Evolutionary conservation across 2,329 filamentous ascomycete genomes (phyloP).

Genomic region (Colletotrichum abscissum): DNA sequence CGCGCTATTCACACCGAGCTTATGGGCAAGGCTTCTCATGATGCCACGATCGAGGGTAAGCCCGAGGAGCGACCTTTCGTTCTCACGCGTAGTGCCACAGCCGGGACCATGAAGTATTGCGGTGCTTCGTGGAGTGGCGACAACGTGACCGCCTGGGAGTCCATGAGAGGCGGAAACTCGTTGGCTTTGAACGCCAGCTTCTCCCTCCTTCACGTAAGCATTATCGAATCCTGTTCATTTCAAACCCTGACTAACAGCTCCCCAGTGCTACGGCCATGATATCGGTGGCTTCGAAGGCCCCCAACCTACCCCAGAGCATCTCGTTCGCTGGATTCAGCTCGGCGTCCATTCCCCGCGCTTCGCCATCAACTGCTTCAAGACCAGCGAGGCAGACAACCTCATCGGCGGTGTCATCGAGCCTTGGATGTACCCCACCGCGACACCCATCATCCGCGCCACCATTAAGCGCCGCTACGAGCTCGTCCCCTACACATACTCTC

Average conservation of each 20-base stretch:
- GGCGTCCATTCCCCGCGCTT: slow-evolving; percentile 78
- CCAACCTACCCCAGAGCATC: slow-evolving; percentile 76
- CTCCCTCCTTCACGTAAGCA: slow-evolving; percentile 68
- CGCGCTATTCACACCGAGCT: slow-evolving; percentile 77
- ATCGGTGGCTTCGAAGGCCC: slow-evolving; percentile 82
- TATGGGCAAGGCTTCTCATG: slow-evolving; percentile 77
- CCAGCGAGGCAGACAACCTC: slow-evolving; percentile 70
- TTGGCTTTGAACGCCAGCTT: slow-evolving; percentile 76
- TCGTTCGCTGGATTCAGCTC: slow-evolving; percentile 79
- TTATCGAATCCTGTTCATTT: too few relatives aligned
- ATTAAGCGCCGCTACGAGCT: slow-evolving; percentile 79
- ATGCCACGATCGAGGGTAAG: slow-evolving; percentile 69
- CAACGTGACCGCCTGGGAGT: slow-evolving; percentile 79
- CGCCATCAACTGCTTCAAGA: slow-evolving; percentile 85
- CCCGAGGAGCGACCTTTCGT: slow-evolving; percentile 74
- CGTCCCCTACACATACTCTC: slow-evolving; percentile 77
- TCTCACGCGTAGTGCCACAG: slow-evolving; percentile 76
- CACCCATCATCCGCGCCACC: slow-evolving; percentile 69
- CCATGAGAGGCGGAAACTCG: slow-evolving; percentile 78
- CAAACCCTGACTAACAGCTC: not conserved
- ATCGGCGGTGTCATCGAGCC: slow-evolving; percentile 81
- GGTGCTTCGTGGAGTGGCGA: slow-evolving; percentile 81
- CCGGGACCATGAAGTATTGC: slow-evolving; percentile 76
- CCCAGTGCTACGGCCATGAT: slow-evolving; percentile 75
- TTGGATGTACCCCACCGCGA: slow-evolving; percentile 80